Evolutionary conservation across 257 asterid genomes (phyloP), one percentile per base, ranked within the genome.

Genomic region (Marsdenia floribunda): DNA sequence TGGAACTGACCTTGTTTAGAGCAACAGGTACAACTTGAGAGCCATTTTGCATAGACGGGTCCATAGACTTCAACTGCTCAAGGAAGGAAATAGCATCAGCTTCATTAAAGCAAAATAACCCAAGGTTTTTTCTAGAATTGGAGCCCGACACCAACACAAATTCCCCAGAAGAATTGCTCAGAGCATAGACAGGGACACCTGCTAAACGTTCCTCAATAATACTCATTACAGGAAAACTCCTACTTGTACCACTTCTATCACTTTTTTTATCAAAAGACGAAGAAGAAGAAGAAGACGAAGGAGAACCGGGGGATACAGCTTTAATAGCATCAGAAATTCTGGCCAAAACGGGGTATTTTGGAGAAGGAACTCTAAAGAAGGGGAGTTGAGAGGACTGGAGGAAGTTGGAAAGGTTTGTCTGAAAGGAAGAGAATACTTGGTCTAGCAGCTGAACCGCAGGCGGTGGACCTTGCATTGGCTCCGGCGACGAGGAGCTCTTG

Each of bases 101-200:
- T 85, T 92, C 96, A 75, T 79, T 83, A 52, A 94, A 87, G 75
- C 97, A 94, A 76, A 94, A 88, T 79, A 94, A 67, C 11, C 99
- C 97, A 3, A 92, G 91, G 76, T 70, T 86, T 79, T 84, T 90
- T 3, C 85, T 85, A 54, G 90, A 76, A 40, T 73, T 76, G 33
- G 79, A 78, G 35, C 93, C 97, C 35, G 98, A 85, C 79, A 94
- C 87, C 35, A 92, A 76, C 77, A 94, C 96, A 46, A 92, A 90
- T 78, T 94, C 95, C 61, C 86, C 87, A 26, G 93, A 83, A 37
- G 91, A 82, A 74, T 85, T 90, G 81, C 87, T 88, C 26, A 94
- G 83, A 18, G 97, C 97, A 78, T 88, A 94, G 0, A 94, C 96
- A 10, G 97, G 97, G 47, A 94, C 92, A n/a, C 96, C 97, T 7